Conservation (phyloP, 192 early-diverging fungal genomes). For the Pilaira anomala region DNA sequence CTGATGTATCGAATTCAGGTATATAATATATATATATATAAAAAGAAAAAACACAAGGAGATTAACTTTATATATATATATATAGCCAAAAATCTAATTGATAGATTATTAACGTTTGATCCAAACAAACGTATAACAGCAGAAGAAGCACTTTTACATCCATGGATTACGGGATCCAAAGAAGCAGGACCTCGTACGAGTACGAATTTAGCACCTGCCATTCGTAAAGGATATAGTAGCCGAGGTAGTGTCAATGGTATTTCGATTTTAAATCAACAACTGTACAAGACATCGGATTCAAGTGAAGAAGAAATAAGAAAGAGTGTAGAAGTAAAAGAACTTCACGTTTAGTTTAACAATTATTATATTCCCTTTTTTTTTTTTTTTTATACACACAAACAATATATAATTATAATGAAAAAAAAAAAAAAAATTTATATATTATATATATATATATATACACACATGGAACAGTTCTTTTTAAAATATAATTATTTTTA, state of each 20-base stretch:
- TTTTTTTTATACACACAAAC: too few species aligned
- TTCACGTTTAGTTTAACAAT: not conserved
- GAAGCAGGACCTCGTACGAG: slow-evolving; percentile 37
- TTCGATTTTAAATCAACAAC: slow-evolving; percentile 16
- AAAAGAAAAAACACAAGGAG: not conserved
- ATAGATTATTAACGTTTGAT: slow-evolving; percentile 61
- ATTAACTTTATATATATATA: not conserved
- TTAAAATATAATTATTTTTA: not conserved
- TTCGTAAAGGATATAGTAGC: slow-evolving; percentile 67
- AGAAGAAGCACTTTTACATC: slow-evolving; percentile 76
- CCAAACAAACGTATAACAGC: slow-evolving; percentile 74
- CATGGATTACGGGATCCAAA: slow-evolving; percentile 68
- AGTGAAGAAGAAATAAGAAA: slow-evolving; percentile 16
- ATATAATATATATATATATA: not conserved
- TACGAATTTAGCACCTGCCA: slow-evolving; percentile 76
- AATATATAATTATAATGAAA: not conserved
- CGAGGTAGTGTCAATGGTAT: slow-evolving; percentile 30
- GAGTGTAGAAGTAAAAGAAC: slow-evolving; percentile 9
- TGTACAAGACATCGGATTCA: not conserved
- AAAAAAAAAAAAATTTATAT: not conserved
- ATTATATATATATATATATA: too few species aligned
- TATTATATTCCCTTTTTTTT: not conserved
- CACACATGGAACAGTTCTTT: not conserved
- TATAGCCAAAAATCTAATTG: slow-evolving; percentile 72
- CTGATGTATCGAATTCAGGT: slow-evolving; percentile 72